Evolutionary conservation across 2,329 filamentous ascomycete genomes (phyloP).

Genomic region (Dryadomyces quercivorus): DNA sequence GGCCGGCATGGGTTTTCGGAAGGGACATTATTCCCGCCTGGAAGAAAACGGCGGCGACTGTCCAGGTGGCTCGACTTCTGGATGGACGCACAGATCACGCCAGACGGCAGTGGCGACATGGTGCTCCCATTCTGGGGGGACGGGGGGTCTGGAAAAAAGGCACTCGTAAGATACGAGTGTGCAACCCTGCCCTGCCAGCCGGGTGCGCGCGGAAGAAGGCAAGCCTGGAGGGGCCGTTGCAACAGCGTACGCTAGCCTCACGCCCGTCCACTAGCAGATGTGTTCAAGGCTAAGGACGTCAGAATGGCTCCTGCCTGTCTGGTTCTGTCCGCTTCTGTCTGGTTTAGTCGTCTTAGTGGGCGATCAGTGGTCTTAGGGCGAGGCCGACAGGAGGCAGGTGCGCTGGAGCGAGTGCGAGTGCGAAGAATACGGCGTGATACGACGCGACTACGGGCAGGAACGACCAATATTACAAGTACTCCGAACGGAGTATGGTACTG

Average conservation of each 20-base stretch:
- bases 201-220: not conserved
- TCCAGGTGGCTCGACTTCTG: not conserved
- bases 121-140: not conserved
- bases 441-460: too few species aligned
- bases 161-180: not conserved
- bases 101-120: conserved; percentile 1
- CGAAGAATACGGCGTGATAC: too few species aligned
- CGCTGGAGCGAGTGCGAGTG: too few species aligned
- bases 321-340: too few species aligned
- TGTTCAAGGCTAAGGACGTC: too few species aligned
- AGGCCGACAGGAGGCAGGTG: not conserved
- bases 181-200: not conserved
- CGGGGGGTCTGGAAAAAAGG: not conserved
- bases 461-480: too few species aligned
- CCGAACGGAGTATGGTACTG: too few species aligned
- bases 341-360: too few species aligned
- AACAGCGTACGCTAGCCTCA: not conserved
- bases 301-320: too few species aligned
- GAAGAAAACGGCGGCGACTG: not conserved
- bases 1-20: not conserved
- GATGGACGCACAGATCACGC: not conserved
- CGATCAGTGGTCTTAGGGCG: not conserved
- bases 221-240: not conserved
- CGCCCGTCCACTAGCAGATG: too few species aligned
- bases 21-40: not conserved